Percentiles rank a stretch among this genome's conserved stretches.
phyloP scores from a whole-genome alignment of 495 filamentous ascomycete species.

The Penicillium ochrochloron region DNA sequence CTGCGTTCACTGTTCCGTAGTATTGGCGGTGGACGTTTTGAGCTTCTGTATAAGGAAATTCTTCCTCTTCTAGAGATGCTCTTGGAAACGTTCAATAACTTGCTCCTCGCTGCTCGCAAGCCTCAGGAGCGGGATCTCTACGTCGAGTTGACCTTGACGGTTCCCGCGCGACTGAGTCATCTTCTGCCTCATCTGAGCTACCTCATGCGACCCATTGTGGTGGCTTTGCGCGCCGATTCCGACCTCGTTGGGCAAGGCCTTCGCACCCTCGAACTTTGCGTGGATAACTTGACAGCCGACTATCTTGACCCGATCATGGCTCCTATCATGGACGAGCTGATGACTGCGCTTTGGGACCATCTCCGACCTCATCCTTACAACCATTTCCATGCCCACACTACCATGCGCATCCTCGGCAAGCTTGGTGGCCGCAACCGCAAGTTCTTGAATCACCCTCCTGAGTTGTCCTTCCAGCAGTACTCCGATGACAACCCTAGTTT shows the following conservation, averaged over 20 bases:
- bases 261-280: conserved; percentile 91
- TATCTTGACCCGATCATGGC: conserved; percentile 99
- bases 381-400: conserved; percentile 96
- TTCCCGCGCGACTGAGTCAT: conserved; percentile 93
- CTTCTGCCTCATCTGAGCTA: conserved; percentile 96
- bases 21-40: conserved; percentile 96
- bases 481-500: conserved; percentile 85
- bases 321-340: conserved; percentile 96
- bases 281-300: conserved; percentile 97
- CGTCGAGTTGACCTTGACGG: conserved; percentile 94
- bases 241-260: conserved; percentile 95
- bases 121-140: conserved; percentile 92
- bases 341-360: conserved; percentile 95
- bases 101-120: conserved; percentile 86
- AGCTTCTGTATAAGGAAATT: conserved; percentile 97
- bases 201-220: conserved; percentile 95
- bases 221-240: conserved; percentile 86
- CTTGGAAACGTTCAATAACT: conserved; percentile 93
- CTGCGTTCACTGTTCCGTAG: conserved; percentile 91
- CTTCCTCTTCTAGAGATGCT: conserved; percentile 95
- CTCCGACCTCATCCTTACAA: conserved; percentile 90
- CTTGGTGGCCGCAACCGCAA: conserved; percentile 93
- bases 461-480: conserved; percentile 78
- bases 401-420: conserved; percentile 97
- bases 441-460: conserved; percentile 86